Percentiles rank a stretch among this genome's conserved stretches.
These are phyloP conservation scores for Scenedesmus sp. DNA, from an alignment of 163 green algal species.

Conservation along the genomic window DNA sequence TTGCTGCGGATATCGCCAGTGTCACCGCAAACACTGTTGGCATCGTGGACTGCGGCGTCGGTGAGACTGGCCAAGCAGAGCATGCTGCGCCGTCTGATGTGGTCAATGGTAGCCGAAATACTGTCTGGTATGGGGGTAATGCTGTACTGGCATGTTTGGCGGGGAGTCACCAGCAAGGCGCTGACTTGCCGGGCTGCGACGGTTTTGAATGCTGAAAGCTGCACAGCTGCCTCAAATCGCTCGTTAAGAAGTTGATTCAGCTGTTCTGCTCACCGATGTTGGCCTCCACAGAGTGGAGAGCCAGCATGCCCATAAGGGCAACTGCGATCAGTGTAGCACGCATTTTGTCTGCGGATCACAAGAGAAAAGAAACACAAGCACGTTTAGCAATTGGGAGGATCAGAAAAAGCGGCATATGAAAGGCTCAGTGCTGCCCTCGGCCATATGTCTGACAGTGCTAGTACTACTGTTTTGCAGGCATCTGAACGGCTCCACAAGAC, in stretches of 20 bases:
- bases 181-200: slow-evolving; percentile 4
- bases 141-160: background rate
- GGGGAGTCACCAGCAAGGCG: slow-evolving; percentile 4
- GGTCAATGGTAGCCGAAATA: background rate
- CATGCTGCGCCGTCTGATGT: background rate
- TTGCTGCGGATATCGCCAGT: background rate
- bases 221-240: background rate
- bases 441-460: background rate
- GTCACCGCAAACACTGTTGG: background rate
- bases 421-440: background rate
- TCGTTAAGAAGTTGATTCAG: background rate
- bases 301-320: slow-evolving; percentile 23
- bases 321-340: slow-evolving; percentile 27
- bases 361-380: background rate
- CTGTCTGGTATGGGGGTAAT: background rate
- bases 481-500: background rate
- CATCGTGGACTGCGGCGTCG: slow-evolving; percentile 3
- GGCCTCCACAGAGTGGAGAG: background rate
- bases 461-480: background rate
- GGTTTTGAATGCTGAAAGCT: background rate
- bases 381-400: background rate
- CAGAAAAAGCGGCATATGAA: background rate
- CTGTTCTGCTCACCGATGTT: background rate
- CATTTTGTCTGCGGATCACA: slow-evolving; percentile 27
- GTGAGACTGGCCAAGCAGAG: background rate